phyloP scores from a whole-genome alignment of 805 yeast genomes.

The Clavispora fructus region DNA sequence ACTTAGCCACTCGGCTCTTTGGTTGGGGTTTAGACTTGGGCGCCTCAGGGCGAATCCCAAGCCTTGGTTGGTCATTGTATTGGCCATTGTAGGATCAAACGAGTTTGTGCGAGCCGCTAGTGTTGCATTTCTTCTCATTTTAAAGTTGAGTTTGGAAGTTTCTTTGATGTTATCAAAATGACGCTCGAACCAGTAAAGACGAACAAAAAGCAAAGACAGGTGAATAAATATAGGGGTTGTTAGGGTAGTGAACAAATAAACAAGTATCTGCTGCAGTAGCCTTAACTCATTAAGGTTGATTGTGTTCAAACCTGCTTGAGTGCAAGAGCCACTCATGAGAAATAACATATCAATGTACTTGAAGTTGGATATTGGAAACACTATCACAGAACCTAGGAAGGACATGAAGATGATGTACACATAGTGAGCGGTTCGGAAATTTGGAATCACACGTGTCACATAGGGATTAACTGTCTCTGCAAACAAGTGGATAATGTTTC shows the following conservation, averaged over 20 bases:
- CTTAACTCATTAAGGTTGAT: conserved; percentile 58
- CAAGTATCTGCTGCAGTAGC: conserved; percentile 73
- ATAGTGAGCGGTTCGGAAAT: conserved; percentile 64
- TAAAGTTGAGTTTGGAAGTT: conserved; percentile 70
- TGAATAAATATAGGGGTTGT: conserved; percentile 90
- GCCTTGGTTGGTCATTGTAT: conserved; percentile 32
- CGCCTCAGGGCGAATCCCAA: conserved; percentile 6
- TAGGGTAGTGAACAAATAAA: conserved; percentile 57
- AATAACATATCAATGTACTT: conserved; percentile 77
- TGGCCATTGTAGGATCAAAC: conserved; percentile 21
- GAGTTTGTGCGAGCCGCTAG: conserved; percentile 48
- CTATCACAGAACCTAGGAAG: conserved; percentile 64
- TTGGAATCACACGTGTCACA: conserved; percentile 41
- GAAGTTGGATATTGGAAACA: conserved; percentile 68
- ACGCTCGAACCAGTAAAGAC: conserved; percentile 87
- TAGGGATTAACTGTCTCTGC: conserved; percentile 38
- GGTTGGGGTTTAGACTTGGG: background rate
- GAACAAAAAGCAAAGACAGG: conserved; percentile 64
- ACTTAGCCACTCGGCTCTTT: background rate
- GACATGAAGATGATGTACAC: conserved; percentile 57
- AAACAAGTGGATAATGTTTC: conserved; percentile 32
- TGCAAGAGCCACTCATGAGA: conserved; percentile 67
- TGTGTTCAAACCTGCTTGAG: conserved; percentile 92
- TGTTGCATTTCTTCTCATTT: conserved; percentile 78
- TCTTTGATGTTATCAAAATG: conserved; percentile 77